A percentile compares a stretch with the other conserved stretches of the same genome.
phyloP scores from a whole-genome alignment of 352 stramenopile genomes.

The Globisporangium canariense region DNA sequence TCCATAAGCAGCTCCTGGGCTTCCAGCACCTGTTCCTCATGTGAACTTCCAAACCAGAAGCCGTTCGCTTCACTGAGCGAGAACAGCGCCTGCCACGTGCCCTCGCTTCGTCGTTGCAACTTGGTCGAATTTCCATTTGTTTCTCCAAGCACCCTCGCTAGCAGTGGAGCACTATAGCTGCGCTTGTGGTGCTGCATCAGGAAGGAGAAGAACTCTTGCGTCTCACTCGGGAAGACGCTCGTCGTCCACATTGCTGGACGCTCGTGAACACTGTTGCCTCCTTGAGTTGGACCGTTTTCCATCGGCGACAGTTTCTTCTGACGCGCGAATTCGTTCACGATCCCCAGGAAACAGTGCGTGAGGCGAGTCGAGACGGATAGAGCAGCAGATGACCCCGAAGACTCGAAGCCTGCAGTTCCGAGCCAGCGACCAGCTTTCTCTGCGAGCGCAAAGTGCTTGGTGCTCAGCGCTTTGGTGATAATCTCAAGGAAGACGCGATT shows the following conservation, averaged over 20 bases:
- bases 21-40: slow-evolving; percentile 30
- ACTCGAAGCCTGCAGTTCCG: neutral
- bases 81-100: slow-evolving; percentile 33
- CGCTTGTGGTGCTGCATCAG: slow-evolving; percentile 10
- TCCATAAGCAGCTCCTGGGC: slow-evolving; percentile 39
- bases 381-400: slow-evolving; percentile 7
- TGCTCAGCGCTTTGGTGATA: slow-evolving; percentile 22
- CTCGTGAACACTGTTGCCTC: neutral
- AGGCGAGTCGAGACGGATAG: slow-evolving; percentile 14
- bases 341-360: slow-evolving; percentile 12
- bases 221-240: slow-evolving; percentile 4
- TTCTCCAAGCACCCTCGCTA: neutral
- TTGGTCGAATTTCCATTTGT: neutral
- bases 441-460: slow-evolving; percentile 24
- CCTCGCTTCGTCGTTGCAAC: slow-evolving; percentile 14
- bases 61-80: slow-evolving; percentile 29
- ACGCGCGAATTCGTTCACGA: slow-evolving; percentile 4
- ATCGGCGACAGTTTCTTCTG: neutral
- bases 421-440: slow-evolving; percentile 26
- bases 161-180: slow-evolving; percentile 7
- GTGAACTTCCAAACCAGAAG: slow-evolving; percentile 31
- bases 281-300: neutral
- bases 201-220: slow-evolving; percentile 13
- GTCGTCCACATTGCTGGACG: neutral
- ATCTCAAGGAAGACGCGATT: slow-evolving; percentile 41